Evolutionary conservation across 2,329 filamentous ascomycete species (phyloP).

Genomic region (Metarhizium rileyi): DNA sequence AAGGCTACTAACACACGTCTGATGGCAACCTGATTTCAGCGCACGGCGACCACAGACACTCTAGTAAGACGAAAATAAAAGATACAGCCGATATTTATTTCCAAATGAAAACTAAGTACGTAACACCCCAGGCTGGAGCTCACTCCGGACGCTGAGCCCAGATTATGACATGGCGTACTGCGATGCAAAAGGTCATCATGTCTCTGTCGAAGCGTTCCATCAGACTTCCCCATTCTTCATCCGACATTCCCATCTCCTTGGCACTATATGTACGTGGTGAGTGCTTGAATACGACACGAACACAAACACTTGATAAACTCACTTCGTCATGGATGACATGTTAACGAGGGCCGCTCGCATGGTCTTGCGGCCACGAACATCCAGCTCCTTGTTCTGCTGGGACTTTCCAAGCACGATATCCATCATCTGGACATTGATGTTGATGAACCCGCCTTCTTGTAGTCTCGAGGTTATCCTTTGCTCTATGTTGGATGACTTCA

Average conservation of each 20-base stretch:
- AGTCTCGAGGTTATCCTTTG: not conserved
- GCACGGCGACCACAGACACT: too few relatives aligned
- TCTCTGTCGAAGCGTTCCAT: constrained; percentile 2
- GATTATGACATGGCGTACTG: constrained; percentile 4
- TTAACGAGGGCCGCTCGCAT: constrained; percentile 5
- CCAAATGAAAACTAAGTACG: too few relatives aligned
- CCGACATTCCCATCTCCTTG: not conserved
- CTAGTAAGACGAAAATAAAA: too few relatives aligned
- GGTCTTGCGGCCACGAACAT: constrained; percentile 4
- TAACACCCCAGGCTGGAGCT: too few relatives aligned
- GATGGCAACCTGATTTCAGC: too few relatives aligned
- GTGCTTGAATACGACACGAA: too few relatives aligned
- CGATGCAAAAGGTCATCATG: constrained; percentile 1
- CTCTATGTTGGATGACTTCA: constrained; percentile 3
- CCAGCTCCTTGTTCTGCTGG: constrained; percentile 3
- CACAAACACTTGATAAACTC: not conserved
- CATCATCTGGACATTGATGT: not conserved
- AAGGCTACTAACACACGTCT: too few relatives aligned
- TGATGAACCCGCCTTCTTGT: not conserved
- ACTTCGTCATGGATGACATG: constrained; percentile 1
- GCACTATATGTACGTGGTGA: not conserved
- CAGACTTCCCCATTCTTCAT: not conserved
- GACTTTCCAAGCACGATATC: constrained; percentile 7
- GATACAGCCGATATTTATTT: too few relatives aligned
- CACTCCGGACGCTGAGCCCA: constrained; percentile 4